A percentile compares a stretch with the other conserved stretches of the same genome.
phyloP scores from a whole-genome alignment of 2,329 filamentous ascomycete species.

The Rasamsonia emersonii region DNA sequence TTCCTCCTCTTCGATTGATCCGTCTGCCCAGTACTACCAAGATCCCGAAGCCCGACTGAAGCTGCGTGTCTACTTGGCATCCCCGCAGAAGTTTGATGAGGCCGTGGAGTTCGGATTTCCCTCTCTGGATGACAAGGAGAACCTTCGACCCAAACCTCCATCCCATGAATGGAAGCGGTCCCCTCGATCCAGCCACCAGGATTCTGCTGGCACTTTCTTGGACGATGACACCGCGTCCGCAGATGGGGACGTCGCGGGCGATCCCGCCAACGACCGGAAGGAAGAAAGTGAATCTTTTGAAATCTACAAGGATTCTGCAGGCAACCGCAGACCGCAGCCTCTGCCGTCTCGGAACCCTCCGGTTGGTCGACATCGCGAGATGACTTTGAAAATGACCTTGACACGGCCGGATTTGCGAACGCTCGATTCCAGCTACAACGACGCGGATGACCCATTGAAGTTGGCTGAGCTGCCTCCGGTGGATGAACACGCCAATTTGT shows the following conservation, averaged over 20 bases:
- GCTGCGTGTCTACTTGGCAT: constrained; percentile 75
- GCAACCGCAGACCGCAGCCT: constrained; percentile 10
- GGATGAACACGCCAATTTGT: constrained; percentile 33
- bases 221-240: constrained; percentile 38
- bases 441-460: constrained; percentile 45
- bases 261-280: too few species aligned
- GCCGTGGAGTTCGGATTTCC: constrained; percentile 91
- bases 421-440: constrained; percentile 45
- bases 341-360: constrained; percentile 10
- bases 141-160: constrained; percentile 10
- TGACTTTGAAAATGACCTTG: constrained; percentile 94
- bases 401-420: constrained; percentile 75
- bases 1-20: constrained; percentile 53
- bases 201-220: constrained; percentile 45
- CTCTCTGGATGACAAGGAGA: constrained; percentile 29
- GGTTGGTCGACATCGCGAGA: constrained; percentile 58
- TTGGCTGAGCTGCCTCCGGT: constrained; percentile 43
- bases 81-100: constrained; percentile 91
- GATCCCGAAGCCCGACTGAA: constrained; percentile 83
- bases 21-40: constrained; percentile 72
- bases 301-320: neutral
- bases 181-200: constrained; percentile 19
- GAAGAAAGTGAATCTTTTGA: too few species aligned
- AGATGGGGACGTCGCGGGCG: constrained; percentile 28
- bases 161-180: constrained; percentile 26